Conservation (phyloP, 371 early-diverging fungal genomes). For the Cokeromyces recurvatus region DNA sequence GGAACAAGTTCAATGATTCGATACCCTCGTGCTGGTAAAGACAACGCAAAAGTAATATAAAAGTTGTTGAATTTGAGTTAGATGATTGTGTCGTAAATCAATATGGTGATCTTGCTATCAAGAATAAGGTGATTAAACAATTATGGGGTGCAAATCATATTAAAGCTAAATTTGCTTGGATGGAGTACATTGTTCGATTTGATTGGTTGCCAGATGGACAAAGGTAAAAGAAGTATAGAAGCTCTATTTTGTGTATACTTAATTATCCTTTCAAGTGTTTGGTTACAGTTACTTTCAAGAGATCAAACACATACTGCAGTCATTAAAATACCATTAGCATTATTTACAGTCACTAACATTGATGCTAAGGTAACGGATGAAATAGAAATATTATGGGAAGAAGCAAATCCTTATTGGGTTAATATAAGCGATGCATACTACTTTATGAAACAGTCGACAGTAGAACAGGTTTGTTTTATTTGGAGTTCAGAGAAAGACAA, state of each 20-base stretch:
- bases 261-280: slow-evolving; percentile 39
- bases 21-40: slow-evolving; percentile 65
- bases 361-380: not conserved
- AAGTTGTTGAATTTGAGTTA: slow-evolving; percentile 53
- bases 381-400: slow-evolving; percentile 55
- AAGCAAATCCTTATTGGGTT: slow-evolving; percentile 57
- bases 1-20: slow-evolving; percentile 16
- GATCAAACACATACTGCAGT: slow-evolving; percentile 53
- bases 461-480: slow-evolving; percentile 32
- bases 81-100: too few relatives aligned
- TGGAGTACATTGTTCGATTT: slow-evolving; percentile 72
- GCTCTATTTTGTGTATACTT: not conserved
- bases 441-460: slow-evolving; percentile 27
- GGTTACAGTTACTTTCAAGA: slow-evolving; percentile 69
- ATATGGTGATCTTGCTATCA: too few relatives aligned
- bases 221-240: slow-evolving; percentile 28
- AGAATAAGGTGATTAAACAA: slow-evolving; percentile 35
- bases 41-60: slow-evolving; percentile 57
- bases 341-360: not conserved
- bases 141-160: slow-evolving; percentile 39
- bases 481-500: slow-evolving; percentile 59
- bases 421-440: slow-evolving; percentile 60
- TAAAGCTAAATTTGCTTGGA: slow-evolving; percentile 62
- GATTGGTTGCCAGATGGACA: slow-evolving; percentile 69
- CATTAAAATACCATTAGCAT: slow-evolving; percentile 19